Evolutionary conservation across 2,329 filamentous ascomycete species (phyloP).

Genomic region (Venturia effusa): DNA sequence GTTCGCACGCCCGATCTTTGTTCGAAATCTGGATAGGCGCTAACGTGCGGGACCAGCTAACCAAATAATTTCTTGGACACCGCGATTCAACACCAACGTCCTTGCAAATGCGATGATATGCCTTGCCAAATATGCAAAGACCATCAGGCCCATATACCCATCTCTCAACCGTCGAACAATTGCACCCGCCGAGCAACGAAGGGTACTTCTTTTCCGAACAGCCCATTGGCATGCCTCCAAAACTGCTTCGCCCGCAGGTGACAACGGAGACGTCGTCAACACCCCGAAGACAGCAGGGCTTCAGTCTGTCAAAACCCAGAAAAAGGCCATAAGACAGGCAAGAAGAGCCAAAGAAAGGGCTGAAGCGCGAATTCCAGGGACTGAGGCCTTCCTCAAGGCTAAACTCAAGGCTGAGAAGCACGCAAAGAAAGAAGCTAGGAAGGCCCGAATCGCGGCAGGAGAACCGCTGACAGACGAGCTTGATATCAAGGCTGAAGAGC

Average conservation of each 20-base stretch:
- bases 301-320: neutral
- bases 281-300: neutral
- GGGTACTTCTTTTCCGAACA: neutral
- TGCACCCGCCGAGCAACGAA: too few species aligned
- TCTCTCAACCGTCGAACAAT: neutral
- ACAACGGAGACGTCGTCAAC: neutral
- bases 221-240: too few species aligned
- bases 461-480: neutral
- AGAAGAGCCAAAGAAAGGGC: neutral
- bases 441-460: neutral
- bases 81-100: neutral
- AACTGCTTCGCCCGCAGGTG: neutral
- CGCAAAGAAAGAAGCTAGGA: neutral
- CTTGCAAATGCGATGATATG: slow-evolving; percentile 1
- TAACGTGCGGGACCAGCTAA: neutral
- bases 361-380: neutral
- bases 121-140: neutral
- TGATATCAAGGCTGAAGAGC: neutral
- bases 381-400: neutral
- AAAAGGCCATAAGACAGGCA: neutral
- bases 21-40: neutral
- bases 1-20: too few species aligned
- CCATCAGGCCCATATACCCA: neutral
- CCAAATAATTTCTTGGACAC: neutral
- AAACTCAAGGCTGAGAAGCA: neutral